phyloP scores from a whole-genome alignment of 2,329 filamentous ascomycete species.

The Botrytis elliptica region DNA sequence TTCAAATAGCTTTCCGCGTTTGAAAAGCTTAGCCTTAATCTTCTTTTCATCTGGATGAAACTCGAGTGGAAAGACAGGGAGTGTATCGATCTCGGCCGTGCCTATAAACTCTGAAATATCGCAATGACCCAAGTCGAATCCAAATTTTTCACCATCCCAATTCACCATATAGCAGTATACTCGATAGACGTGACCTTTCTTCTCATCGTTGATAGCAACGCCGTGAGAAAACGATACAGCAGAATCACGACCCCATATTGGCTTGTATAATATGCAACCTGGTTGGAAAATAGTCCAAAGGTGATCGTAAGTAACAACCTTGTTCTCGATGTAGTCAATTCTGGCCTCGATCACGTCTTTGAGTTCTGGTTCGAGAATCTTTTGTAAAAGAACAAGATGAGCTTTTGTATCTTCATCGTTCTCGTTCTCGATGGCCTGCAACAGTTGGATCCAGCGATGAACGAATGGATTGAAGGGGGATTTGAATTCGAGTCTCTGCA shows the following conservation, averaged over 20 bases:
- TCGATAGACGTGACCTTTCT: constrained; percentile 42
- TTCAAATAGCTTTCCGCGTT: constrained; percentile 48
- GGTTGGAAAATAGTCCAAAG: constrained; percentile 56
- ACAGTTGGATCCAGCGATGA: constrained; percentile 59
- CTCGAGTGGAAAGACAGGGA: constrained; percentile 46
- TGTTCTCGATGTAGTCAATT: constrained; percentile 52
- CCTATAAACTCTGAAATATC: constrained; percentile 46
- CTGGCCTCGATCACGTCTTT: constrained; percentile 50
- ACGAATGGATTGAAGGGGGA: constrained; percentile 63
- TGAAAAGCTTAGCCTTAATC: constrained; percentile 40
- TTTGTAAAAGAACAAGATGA: constrained; percentile 49
- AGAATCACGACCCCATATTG: constrained; percentile 43
- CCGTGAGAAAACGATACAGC: constrained; percentile 43
- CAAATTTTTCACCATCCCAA: constrained; percentile 50
- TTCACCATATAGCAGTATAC: constrained; percentile 47
- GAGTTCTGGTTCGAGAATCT: constrained; percentile 51
- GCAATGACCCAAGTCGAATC: constrained; percentile 42
- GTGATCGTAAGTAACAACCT: constrained; percentile 53
- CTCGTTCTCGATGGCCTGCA: constrained; percentile 43
- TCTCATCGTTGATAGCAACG: constrained; percentile 33
- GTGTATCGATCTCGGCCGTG: constrained; percentile 45
- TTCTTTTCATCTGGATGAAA: constrained; percentile 45
- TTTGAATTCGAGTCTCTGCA: constrained; percentile 60
- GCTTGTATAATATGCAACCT: constrained; percentile 44
- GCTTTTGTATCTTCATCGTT: constrained; percentile 46